These are phyloP conservation scores for Trichoderma orchidacearum DNA, from an alignment of 495 filamentous ascomycete genomes.

Conservation along the genomic window DNA sequence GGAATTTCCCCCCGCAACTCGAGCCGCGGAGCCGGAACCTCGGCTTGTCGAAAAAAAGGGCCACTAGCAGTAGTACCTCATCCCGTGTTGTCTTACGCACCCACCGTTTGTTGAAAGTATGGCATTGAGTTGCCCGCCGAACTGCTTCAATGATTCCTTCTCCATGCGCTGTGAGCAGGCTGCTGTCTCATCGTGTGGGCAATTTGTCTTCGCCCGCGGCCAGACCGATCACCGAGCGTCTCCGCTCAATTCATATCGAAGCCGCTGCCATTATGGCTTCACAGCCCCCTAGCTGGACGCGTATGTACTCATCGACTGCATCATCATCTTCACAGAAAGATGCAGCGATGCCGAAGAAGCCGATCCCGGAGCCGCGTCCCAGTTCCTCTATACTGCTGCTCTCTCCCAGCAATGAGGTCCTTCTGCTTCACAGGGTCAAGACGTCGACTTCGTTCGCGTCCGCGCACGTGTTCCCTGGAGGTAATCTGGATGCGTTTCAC, in stretches of 20 bases:
- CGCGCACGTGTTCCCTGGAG: slow-evolving; percentile 95
- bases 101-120: no score
- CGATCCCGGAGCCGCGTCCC: slow-evolving; percentile 3
- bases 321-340: not conserved
- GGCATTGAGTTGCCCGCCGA: no score
- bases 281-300: not conserved
- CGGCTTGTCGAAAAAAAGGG: not conserved
- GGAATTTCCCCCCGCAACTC: not conserved
- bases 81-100: no score
- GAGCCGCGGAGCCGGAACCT: not conserved
- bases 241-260: not conserved
- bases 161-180: not conserved
- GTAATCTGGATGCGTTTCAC: slow-evolving; percentile 58
- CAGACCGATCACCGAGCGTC: not conserved
- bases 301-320: not conserved
- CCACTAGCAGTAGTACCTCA: not conserved
- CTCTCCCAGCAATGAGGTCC: slow-evolving; percentile 72
- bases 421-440: slow-evolving; percentile 75
- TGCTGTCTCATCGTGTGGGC: not conserved
- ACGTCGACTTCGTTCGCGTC: slow-evolving; percentile 76
- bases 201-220: not conserved
- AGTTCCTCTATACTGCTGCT: slow-evolving; percentile 62
- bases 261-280: not conserved
- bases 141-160: not conserved
- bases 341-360: not conserved